phyloP scores from a whole-genome alignment of 78 protist genomes.

The Planoprotostelium fungivorum region DNA sequence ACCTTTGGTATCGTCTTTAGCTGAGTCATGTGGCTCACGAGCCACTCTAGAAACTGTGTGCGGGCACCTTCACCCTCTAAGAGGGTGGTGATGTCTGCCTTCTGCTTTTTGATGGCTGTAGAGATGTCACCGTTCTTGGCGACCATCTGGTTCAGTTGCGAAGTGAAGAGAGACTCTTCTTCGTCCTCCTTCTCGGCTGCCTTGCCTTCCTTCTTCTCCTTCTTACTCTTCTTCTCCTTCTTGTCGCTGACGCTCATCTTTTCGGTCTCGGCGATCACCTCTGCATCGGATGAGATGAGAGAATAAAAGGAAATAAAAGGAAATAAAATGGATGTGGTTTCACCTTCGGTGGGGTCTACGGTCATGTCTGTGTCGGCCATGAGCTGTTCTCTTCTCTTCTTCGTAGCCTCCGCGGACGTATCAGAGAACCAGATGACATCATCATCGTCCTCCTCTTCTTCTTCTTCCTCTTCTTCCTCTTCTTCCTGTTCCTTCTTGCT shows the following conservation, averaged over 20 bases:
- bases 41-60: background rate
- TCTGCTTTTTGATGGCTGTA: background rate
- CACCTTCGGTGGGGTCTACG: background rate
- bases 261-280: background rate
- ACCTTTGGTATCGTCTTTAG: background rate
- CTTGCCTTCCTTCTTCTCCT: background rate
- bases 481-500: constrained; percentile 20
- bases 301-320: no score
- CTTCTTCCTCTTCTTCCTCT: background rate
- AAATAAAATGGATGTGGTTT: no score
- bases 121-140: background rate
- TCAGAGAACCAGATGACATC: constrained; percentile 54
- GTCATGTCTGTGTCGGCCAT: constrained; percentile 5
- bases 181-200: background rate
- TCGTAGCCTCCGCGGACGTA: constrained; percentile 44
- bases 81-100: background rate
- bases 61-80: background rate
- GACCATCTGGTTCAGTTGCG: background rate
- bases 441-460: constrained; percentile 32
- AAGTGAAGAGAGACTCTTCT: background rate
- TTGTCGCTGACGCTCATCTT: background rate
- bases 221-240: background rate
- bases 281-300: background rate
- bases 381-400: constrained; percentile 43
- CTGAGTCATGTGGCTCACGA: background rate